Evolutionary conservation across 208 protist species (phyloP), one percentile per base, ranked within the genome.

Genomic region (Leishmania braziliensis): DNA sequence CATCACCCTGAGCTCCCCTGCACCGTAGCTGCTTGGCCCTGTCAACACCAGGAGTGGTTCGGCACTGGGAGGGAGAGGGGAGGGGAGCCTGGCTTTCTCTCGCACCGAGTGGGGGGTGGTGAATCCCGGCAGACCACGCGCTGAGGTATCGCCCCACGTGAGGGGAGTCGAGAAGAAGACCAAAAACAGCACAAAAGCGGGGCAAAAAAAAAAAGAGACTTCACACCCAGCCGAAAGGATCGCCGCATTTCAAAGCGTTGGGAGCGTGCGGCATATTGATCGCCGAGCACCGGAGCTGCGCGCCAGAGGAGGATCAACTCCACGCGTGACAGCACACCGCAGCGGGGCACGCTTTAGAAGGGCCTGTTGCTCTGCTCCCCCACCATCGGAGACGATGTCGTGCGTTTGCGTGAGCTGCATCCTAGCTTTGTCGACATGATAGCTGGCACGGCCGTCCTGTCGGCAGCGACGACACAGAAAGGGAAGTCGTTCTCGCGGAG

Each of bases 401-500:
- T 56, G 1, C 18, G n/a, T 23, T 33, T 56, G 70, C 23, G 3
- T 75, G 70, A 84, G 69, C 3, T 69, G 74, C 75, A 76, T 69
- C 69, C n/a, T 79, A 23, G 51, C 70, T 29, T 72, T 46, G 73
- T 91, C 84, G 62, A 89, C 87, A 6, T 73, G 50, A 58, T 88
- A 91, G 12, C 43, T 79, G 18, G 75, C 72, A 33, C 91, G 82
- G 14, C 83, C 83, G 72, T 95, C 91, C 53, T 91, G 84, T 16
- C 91, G 78, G 60, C 91, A 95, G 23, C 78, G 85, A 26, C 89
- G 87, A 75, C 91, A 95, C 0, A 93, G 70, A 74, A 93, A 93
- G 0, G 86, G 86, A 10, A 48, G 66, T 3, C 36, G 71, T 43
- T 82, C 20, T 16, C 39, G 20, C 33, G 46, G 23, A 16, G 70